Evolutionary conservation across 331 rosid species (phyloP).

Genomic region (Phaseolus coccineus): DNA sequence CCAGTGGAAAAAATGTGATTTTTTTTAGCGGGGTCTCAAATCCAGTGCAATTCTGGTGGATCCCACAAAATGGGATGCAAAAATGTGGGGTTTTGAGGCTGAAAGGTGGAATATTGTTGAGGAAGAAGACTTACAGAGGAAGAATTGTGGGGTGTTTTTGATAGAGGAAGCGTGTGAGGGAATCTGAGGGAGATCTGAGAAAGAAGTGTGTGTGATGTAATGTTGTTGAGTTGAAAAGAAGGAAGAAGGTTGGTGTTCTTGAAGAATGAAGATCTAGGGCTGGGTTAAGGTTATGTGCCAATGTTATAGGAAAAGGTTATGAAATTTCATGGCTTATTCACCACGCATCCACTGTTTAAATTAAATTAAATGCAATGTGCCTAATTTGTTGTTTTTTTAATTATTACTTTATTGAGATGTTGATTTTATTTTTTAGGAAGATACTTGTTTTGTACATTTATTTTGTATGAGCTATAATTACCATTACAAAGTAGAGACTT

Average conservation of each 20-base stretch:
- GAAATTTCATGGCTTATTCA: conserved; percentile 30
- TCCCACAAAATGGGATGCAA: background rate
- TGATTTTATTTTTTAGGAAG: no score
- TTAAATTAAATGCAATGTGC: background rate
- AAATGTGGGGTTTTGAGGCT: background rate
- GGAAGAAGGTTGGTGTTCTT: background rate
- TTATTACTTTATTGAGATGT: no score
- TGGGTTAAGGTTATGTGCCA: background rate
- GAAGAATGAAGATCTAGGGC: conserved; percentile 32
- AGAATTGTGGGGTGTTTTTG: background rate
- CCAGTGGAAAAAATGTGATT: background rate
- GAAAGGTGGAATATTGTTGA: background rate
- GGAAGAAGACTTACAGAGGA: background rate
- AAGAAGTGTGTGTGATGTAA: conserved; percentile 3
- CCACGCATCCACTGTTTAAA: background rate
- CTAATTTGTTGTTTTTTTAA: no score
- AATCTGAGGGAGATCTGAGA: conserved; percentile 19
- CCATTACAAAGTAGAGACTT: no score
- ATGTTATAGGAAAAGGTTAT: background rate
- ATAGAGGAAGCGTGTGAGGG: background rate
- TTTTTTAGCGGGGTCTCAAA: conserved; percentile 6
- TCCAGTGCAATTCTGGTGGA: conserved; percentile 15
- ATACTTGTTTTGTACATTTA: no score
- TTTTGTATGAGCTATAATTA: no score
- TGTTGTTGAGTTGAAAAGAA: conserved; percentile 15